A percentile compares a stretch with the other conserved stretches of the same genome.
Conservation (phyloP, 2,329 filamentous ascomycete genomes). For the Lasiodiplodia citricola region DNA sequence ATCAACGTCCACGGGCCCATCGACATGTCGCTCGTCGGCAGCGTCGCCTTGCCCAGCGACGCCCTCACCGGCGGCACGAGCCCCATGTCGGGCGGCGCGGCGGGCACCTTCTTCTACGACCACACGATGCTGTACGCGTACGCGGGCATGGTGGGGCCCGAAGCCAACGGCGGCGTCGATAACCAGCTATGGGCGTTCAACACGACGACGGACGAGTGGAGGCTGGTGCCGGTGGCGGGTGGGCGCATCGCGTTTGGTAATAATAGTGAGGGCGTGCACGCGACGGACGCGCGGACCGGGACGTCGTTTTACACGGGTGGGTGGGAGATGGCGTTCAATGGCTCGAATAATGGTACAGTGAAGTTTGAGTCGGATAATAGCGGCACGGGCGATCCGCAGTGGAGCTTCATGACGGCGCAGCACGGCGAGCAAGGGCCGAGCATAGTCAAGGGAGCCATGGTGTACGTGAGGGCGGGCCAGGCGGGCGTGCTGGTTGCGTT, state of each 20-base stretch:
- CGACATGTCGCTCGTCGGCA: background rate
- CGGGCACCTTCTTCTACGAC: slow-evolving; percentile 15
- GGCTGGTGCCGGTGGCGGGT: background rate
- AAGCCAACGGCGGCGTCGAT: background rate
- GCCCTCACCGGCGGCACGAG: background rate
- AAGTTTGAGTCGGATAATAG: background rate
- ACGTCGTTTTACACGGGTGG: slow-evolving; percentile 12
- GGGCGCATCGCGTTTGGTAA: slow-evolving; percentile 6
- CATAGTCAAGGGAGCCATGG: slow-evolving; percentile 18
- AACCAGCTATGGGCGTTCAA: slow-evolving; percentile 12
- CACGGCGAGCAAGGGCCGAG: background rate
- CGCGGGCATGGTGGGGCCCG: slow-evolving; percentile 1
- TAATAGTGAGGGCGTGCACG: slow-evolving; percentile 1
- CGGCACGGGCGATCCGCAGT: background rate
- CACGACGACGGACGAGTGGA: slow-evolving; percentile 3
- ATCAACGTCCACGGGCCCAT: slow-evolving; percentile 1
- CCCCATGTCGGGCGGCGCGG: background rate
- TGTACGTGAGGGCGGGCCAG: slow-evolving; percentile 6
- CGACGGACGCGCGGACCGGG: background rate
- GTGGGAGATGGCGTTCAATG: slow-evolving; percentile 7
- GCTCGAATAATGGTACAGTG: slow-evolving; percentile 2
- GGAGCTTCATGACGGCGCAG: background rate
- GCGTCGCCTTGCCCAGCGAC: background rate
- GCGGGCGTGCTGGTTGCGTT: slow-evolving; percentile 4
- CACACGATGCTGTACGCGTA: slow-evolving; percentile 22